Base-by-base conservation (phyloP, 2,329 filamentous ascomycete species). In the Incumbomyces delicatus region DNA sequence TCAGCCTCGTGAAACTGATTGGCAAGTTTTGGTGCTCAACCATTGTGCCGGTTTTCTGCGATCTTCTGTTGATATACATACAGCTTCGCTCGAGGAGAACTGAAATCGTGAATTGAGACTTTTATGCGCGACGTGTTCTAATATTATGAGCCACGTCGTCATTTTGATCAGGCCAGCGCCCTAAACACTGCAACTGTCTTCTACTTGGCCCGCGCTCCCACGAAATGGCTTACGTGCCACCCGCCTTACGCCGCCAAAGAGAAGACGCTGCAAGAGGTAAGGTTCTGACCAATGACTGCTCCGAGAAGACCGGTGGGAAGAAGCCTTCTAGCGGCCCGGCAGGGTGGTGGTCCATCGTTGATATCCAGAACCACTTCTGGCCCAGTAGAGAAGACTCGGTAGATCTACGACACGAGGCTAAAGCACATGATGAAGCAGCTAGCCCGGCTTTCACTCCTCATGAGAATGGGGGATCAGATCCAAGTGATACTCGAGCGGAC, bases 301-400 rank as follows among this genome's bases (percentile, higher is more conserved):
- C 32, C n/a, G 20, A 17, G 17, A 7, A 13, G 17, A 17, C 12
- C 14, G 14, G 3, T 33, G 2, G 6, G 13, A n/a, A n/a, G n/a
- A 16, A 2, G 11, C 27, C 41, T 12, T 11, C 11, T 3, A 34
- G 12, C 6, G 14, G 3, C 2, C 14, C 35, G 10, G 30, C 41
- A 11, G 35, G 5, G 22, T 27, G 5, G 22, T 27, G 22, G 22
- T 27, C 41, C 2, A 32, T 44, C 7, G 13, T 7, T 35, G 41
- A 44, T 22, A 36, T 44, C 27, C 41, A 44, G 20, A 20, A 34
- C 14, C 41, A 44, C 35, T 44, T 44, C 41, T 44, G 41, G 41
- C 41, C 41, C 41, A 12, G 12, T 8, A 34, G 10, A 29, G 30
- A 27, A 12, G 13, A 6, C 18, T 16, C 38, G 27, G 38, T n/a